These are phyloP conservation scores for Luffa aegyptiaca DNA, from an alignment of 306 rosid species.

Conservation along the genomic window DNA sequence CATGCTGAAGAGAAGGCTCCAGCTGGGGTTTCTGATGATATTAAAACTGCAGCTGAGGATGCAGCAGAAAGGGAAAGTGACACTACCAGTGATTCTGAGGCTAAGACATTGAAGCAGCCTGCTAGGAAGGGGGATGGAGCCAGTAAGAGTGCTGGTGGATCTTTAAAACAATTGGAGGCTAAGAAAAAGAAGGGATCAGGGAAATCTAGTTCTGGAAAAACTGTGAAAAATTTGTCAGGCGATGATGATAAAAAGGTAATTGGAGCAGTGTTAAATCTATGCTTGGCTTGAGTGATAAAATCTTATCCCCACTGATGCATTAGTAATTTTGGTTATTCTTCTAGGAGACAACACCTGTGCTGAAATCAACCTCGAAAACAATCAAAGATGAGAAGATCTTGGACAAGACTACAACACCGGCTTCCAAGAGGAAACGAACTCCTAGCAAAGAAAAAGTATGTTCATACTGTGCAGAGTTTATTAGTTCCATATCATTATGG, in stretches of 20 bases:
- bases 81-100: slow-evolving; percentile 36
- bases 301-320: neutral
- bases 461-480: neutral
- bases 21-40: slow-evolving; percentile 31
- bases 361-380: slow-evolving; percentile 34
- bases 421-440: slow-evolving; percentile 61
- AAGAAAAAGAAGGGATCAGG: slow-evolving; percentile 36
- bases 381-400: slow-evolving; percentile 28
- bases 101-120: slow-evolving; percentile 37
- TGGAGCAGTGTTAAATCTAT: neutral
- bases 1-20: slow-evolving; percentile 32
- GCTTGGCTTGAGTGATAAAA: neutral
- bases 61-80: slow-evolving; percentile 37
- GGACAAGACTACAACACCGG: slow-evolving; percentile 47
- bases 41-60: slow-evolving; percentile 23
- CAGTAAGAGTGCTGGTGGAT: slow-evolving; percentile 29
- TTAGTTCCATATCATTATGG: neutral
- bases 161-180: slow-evolving; percentile 36
- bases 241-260: slow-evolving; percentile 41
- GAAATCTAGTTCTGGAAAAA: slow-evolving; percentile 32
- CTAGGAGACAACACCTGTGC: slow-evolving; percentile 38
- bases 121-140: slow-evolving; percentile 42
- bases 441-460: slow-evolving; percentile 53
- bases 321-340: slow-evolving; percentile 14
- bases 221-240: slow-evolving; percentile 25